A percentile compares a stretch with the other conserved stretches of the same genome.
These are phyloP conservation scores for Neospermospora avenae DNA, from an alignment of 2,329 filamentous ascomycete species.

Conservation along the genomic window DNA sequence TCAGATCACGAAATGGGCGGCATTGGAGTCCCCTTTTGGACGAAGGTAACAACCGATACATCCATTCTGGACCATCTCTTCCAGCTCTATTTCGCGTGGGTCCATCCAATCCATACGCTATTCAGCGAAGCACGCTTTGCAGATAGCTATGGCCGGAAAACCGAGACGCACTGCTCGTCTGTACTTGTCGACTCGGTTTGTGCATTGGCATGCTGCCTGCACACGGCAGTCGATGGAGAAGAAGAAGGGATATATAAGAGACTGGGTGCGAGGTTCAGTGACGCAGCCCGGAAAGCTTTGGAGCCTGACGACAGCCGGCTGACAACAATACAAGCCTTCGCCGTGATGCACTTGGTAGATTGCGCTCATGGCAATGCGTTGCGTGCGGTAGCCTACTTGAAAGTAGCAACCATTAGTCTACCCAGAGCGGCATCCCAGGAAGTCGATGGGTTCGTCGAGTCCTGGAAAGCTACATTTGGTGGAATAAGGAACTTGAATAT, in stretches of 20 bases:
- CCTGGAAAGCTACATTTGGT: conserved; percentile 32
- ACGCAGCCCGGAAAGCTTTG: conserved; percentile 27
- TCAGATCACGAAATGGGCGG: conserved; percentile 30
- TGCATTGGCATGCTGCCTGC: conserved; percentile 35
- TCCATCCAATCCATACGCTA: conserved; percentile 36
- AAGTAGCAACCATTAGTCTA: conserved; percentile 27
- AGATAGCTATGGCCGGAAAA: conserved; percentile 27
- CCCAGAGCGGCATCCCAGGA: conserved; percentile 16
- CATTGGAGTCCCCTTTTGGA: conserved; percentile 25
- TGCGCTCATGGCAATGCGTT: conserved; percentile 28
- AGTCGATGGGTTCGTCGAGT: conserved; percentile 25
- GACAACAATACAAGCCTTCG: conserved; percentile 33
- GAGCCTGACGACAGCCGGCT: conserved; percentile 27
- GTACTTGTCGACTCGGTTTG: conserved; percentile 36
- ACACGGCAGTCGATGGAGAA: conserved; percentile 23
- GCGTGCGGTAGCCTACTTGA: conserved; percentile 32
- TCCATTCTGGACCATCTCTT: conserved; percentile 33
- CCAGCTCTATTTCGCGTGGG: conserved; percentile 36
- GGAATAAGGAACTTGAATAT: conserved; percentile 35
- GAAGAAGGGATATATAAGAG: conserved; percentile 27
- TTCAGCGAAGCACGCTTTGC: conserved; percentile 34
- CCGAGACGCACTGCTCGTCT: conserved; percentile 28
- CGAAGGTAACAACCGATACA: conserved; percentile 28
- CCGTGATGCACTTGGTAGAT: conserved; percentile 35
- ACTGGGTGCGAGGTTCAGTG: conserved; percentile 29